phyloP scores from a whole-genome alignment of 139 green algal species.

The Marvania coccoides region DNA sequence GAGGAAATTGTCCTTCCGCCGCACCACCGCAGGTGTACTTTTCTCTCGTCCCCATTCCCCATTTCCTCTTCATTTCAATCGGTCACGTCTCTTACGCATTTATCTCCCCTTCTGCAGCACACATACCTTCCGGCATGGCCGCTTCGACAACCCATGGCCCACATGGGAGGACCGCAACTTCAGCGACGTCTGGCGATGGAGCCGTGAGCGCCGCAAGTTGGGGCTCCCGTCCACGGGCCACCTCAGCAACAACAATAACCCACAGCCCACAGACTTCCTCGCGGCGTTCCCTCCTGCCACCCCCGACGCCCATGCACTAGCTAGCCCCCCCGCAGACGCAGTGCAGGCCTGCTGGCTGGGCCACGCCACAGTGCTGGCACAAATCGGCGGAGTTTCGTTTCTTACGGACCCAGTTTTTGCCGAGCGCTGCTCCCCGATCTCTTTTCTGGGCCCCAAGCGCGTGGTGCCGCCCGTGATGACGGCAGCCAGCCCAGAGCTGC shows the following conservation, averaged over 20 bases:
- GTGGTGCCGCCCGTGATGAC: constrained; percentile 27
- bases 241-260: constrained; percentile 2
- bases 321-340: constrained; percentile 1
- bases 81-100: too few species aligned
- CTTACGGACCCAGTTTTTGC: constrained; percentile 71
- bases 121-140: background rate
- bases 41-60: too few species aligned
- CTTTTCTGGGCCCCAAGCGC: constrained; percentile 37
- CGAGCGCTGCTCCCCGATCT: constrained; percentile 35
- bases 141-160: constrained; percentile 33
- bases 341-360: constrained; percentile 58
- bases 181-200: constrained; percentile 15
- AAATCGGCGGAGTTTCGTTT: constrained; percentile 58
- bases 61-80: too few species aligned
- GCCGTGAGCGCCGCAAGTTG: background rate
- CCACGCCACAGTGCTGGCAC: constrained; percentile 57
- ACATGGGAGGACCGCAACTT: constrained; percentile 22
- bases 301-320: constrained; percentile 6
- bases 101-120: too few species aligned
- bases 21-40: background rate
- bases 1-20: background rate
- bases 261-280: constrained; percentile 6
- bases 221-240: constrained; percentile 2
- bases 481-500: constrained; percentile 24
- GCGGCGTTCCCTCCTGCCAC: constrained; percentile 15